phyloP scores from a whole-genome alignment of 73 alveolate species.

The Tetrahymena borealis region DNA sequence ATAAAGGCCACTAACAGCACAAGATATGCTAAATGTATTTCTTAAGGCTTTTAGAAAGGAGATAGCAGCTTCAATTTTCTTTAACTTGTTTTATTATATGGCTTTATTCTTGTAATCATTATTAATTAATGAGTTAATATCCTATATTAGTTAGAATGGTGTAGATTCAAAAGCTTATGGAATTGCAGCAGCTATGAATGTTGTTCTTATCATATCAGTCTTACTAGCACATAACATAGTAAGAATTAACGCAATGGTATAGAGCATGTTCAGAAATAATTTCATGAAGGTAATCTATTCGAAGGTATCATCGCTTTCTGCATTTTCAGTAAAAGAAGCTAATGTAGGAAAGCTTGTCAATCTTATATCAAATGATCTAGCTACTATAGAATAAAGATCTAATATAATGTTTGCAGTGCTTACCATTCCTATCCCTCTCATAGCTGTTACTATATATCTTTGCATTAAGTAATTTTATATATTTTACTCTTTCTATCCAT shows the following conservation, averaged over 20 bases:
- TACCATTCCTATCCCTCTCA: neutral
- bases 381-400: neutral
- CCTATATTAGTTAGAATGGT: neutral
- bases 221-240: neutral
- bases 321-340: constrained; percentile 16
- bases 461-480: neutral
- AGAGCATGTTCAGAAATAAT: neutral
- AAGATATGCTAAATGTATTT: neutral
- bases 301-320: neutral
- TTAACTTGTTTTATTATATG: neutral
- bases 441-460: neutral
- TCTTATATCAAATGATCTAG: constrained; percentile 7
- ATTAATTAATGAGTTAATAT: neutral
- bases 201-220: neutral
- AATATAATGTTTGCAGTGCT: neutral
- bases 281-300: constrained; percentile 5
- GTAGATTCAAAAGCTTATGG: neutral
- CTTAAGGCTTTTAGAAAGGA: neutral
- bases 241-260: neutral
- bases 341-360: constrained; percentile 16
- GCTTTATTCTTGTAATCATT: neutral
- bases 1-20: neutral
- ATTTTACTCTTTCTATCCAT: neutral
- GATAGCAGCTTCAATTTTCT: neutral
- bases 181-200: neutral